Evolutionary conservation across 495 filamentous ascomycete genomes (phyloP), one percentile per base, ranked within the genome.

Genomic region (Aspergillus ostianus): DNA sequence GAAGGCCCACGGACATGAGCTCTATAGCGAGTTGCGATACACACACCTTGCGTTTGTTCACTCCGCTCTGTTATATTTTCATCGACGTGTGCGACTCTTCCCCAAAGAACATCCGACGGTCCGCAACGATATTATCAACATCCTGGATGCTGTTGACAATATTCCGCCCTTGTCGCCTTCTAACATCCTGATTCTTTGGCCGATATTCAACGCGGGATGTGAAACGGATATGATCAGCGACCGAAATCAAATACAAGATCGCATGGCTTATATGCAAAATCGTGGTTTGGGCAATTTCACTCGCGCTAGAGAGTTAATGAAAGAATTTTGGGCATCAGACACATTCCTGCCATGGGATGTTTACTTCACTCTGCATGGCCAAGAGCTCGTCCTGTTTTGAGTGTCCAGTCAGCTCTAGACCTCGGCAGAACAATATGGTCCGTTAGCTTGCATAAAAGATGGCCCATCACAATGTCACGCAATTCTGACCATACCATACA

Each of bases 241-340:
- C 32, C 64, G 66, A 0, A 29, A 61, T 0, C 29, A 62, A 5
- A 68, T 75, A 20, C 58, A 70, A 26, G 48, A 47, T 2, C 66
- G 72, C 8, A 75, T 75, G 72, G 56, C 47, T 0, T 60, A 68
- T 3, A 73, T 75, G 70, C 66, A 72, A 50, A 58, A 44, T 9
- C 57, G 68, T 12, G 72, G 72, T 1, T 64, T 75, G 70, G 72
- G 72, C 2, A 75, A 75, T 36, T 75, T 69, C 47, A 72, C 72
- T 0, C 60, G 72, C 52, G 67, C 69, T 3, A 50, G 67, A n/a
- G 64, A 67, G 21, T 32, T 65, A 2, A 49, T 74, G 36, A 47
- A 41, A 2, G 36, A 17, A 8, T 71, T 64, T 17, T 74, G 71
- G 71, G 51, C 21, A 20, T 69, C 65, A 0, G 54, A 49, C 0